phyloP scores from a whole-genome alignment of 305 asterid genomes.

The Solanum chacoense region DNA sequence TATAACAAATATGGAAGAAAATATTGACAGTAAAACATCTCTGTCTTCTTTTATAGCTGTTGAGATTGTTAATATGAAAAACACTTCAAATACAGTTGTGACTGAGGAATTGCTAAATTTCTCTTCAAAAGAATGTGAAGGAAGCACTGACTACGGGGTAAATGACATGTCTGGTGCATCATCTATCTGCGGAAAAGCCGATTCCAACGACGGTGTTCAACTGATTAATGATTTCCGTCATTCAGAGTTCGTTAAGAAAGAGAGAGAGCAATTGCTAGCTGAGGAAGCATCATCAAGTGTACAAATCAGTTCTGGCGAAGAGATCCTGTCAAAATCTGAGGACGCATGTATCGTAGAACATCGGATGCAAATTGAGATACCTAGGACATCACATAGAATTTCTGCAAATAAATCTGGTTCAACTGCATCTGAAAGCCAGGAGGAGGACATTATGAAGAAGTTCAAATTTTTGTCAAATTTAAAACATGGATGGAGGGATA shows the following conservation, averaged over 20 bases:
- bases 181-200: not conserved
- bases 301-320: not conserved
- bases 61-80: not conserved
- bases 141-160: not conserved
- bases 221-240: not conserved
- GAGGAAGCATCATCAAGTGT: not conserved
- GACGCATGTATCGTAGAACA: not conserved
- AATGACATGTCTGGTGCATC: not conserved
- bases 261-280: not conserved
- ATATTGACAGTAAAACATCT: not conserved
- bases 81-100: constrained; percentile 3
- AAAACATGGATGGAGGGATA: not conserved
- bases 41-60: constrained; percentile 3
- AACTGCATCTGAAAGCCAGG: not conserved
- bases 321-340: not conserved
- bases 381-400: not conserved
- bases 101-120: not conserved
- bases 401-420: not conserved
- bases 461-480: not conserved
- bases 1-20: not conserved
- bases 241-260: not conserved
- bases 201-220: not conserved
- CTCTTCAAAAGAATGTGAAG: not conserved
- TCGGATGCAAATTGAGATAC: not conserved
- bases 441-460: not conserved